Conservation (phyloP, 257 asterid genomes). For the Verbena officinalis region DNA sequence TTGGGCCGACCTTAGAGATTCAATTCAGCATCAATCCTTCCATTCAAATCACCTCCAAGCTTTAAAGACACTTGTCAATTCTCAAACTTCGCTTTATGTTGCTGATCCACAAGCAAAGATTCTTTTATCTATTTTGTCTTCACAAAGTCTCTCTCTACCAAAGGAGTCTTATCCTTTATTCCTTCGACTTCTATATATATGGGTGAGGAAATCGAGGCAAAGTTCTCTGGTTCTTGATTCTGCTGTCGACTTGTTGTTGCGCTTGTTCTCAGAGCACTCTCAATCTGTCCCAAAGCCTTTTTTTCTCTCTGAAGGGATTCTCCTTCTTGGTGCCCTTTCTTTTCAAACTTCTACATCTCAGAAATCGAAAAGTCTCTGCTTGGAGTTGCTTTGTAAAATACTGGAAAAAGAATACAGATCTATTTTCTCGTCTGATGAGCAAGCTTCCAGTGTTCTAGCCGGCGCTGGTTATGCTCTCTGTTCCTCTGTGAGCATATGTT, state of each 20-base stretch:
- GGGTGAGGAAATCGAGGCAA: conserved; percentile 87
- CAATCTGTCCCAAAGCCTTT: conserved; percentile 37
- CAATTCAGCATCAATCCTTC: conserved; percentile 55
- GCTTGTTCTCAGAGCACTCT: conserved; percentile 45
- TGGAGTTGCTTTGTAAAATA: conserved; percentile 66
- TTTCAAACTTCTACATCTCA: conserved; percentile 57
- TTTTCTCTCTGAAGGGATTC: conserved; percentile 78
- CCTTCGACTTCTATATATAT: conserved; percentile 74
- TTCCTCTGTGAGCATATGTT: conserved; percentile 49
- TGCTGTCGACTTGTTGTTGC: conserved; percentile 47
- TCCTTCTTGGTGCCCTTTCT: conserved; percentile 79
- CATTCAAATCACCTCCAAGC: conserved; percentile 62
- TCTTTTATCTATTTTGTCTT: conserved; percentile 68
- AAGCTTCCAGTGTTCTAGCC: conserved; percentile 61
- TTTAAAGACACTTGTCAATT: conserved; percentile 53
- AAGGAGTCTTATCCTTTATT: conserved; percentile 67
- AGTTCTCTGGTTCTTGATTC: conserved; percentile 57
- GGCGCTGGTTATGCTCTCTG: conserved; percentile 87
- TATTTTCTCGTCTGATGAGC: conserved; percentile 52
- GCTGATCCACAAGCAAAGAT: conserved; percentile 97
- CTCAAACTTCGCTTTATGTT: conserved; percentile 68
- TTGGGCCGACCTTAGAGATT: conserved; percentile 87
- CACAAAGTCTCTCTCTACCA: conserved; percentile 49
- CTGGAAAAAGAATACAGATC: conserved; percentile 52
- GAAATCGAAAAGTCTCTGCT: conserved; percentile 61